Evolutionary conservation across 768 basidiomycete species (phyloP).

Genomic region (Podaxis sp.): DNA sequence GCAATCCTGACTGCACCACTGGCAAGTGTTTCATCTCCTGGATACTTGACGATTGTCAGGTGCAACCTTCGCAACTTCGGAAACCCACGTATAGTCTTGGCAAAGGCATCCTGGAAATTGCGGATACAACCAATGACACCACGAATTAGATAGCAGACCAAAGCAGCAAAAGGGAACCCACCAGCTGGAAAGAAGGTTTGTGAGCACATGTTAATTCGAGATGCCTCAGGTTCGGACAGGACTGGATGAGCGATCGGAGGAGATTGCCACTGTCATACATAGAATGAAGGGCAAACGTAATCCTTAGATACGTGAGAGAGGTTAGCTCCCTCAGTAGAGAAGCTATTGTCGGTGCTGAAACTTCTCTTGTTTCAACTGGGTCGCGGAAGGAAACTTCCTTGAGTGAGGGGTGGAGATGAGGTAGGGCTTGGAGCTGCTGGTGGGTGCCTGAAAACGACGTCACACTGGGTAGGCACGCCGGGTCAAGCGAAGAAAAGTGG

Average conservation of each 20-base stretch:
- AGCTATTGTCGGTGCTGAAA: slow-evolving; percentile 61
- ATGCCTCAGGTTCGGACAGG: slow-evolving; percentile 64
- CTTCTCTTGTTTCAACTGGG: slow-evolving; percentile 64
- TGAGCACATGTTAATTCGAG: slow-evolving; percentile 66
- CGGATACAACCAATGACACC: not conserved
- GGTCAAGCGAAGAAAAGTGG: slow-evolving; percentile 50
- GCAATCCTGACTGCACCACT: slow-evolving; percentile 64
- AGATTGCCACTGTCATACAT: slow-evolving; percentile 74
- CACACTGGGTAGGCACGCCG: slow-evolving; percentile 45
- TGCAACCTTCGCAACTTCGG: slow-evolving; percentile 61
- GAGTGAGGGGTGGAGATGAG: slow-evolving; percentile 48
- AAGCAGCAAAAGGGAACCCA: slow-evolving; percentile 30
- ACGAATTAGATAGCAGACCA: not conserved
- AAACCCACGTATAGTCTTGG: slow-evolving; percentile 61
- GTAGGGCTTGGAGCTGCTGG: slow-evolving; percentile 63
- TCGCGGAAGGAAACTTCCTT: slow-evolving; percentile 64
- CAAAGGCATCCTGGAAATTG: slow-evolving; percentile 53
- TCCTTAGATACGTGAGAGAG: slow-evolving; percentile 55
- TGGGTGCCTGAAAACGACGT: slow-evolving; percentile 67
- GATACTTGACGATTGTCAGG: slow-evolving; percentile 66
- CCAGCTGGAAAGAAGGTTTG: slow-evolving; percentile 73
- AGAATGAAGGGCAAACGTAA: slow-evolving; percentile 68
- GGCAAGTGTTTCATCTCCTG: slow-evolving; percentile 60
- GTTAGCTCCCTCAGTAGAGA: slow-evolving; percentile 58
- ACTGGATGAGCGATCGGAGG: slow-evolving; percentile 61